Evolutionary conservation across 2,329 filamentous ascomycete genomes (phyloP).

Genomic region (Albophoma yamanashiensis): DNA sequence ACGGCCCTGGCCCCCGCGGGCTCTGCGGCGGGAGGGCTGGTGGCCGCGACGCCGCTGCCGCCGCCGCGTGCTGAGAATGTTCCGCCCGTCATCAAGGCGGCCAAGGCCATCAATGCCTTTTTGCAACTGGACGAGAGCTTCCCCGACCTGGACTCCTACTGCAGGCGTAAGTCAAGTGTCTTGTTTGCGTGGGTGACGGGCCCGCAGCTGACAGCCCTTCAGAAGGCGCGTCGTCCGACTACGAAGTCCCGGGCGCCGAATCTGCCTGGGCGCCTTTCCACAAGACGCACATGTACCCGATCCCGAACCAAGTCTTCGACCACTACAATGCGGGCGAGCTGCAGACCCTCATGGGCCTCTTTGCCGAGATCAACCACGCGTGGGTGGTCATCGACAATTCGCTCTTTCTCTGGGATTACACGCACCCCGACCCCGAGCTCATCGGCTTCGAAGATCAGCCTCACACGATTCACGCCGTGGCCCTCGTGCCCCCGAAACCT

Average conservation of each 20-base stretch:
- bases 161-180: constrained; percentile 58
- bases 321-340: constrained; percentile 84
- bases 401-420: constrained; percentile 97
- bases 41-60: constrained; percentile 22
- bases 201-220: constrained; percentile 14
- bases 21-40: constrained; percentile 15
- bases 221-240: constrained; percentile 89
- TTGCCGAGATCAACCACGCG: constrained; percentile 87
- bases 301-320: constrained; percentile 85
- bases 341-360: constrained; percentile 87
- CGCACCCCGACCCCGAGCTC: constrained; percentile 78
- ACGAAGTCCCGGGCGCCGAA: constrained; percentile 62
- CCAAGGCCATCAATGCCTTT: constrained; percentile 71
- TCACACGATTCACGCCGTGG: constrained; percentile 83
- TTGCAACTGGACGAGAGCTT: constrained; percentile 69
- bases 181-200: neutral
- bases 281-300: constrained; percentile 73
- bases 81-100: constrained; percentile 68
- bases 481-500: constrained; percentile 70
- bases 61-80: constrained; percentile 37
- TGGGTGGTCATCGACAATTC: constrained; percentile 96
- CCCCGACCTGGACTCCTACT: constrained; percentile 81
- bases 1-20: constrained; percentile 10
- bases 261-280: constrained; percentile 82
- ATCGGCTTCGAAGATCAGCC: constrained; percentile 86